Base-by-base conservation (phyloP, 2,329 filamentous ascomycete genomes). In the Penicillium sp. region DNA sequence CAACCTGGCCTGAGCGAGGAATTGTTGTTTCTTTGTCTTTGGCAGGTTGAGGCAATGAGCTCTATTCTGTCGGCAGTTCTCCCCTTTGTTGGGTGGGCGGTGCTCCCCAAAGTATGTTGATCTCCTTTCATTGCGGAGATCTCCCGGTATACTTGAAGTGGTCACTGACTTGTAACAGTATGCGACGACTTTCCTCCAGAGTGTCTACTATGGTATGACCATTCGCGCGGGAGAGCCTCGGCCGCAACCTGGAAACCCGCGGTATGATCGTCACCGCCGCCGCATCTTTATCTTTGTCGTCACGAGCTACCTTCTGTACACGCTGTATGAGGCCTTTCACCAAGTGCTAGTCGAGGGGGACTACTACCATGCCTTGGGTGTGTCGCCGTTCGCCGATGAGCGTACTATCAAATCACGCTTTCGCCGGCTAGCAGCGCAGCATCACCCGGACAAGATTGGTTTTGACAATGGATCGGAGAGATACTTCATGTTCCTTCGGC, bases 301-400 rank as follows among this genome's bases (percentile, higher is more conserved):
- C 34, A 72, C 82, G 32, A 68, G 77, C 44, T 98, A 96, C 68
- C 84, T 96, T 25, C 67, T 83, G 48, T 95, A 95, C 72, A 95
- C 88, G 31, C 79, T 96, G 55, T 92, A 89, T 69, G 90, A 96
- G 68, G 84, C 87, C 55, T 85, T 94, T 72, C 80, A 85, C 69
- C 80, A 86, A 47, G 74, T 95, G 17, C 82, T 79, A 46, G 70
- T 74, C 30, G 70, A 73, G 1, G 80, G 83, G 12, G 81, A 86
- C 62, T 95, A 84, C 69, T 96, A 95, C 68, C 71, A 77, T 31
- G 76, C 83, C 47, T 76, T 98, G 0, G 79, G 79, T 23, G 76
- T 95, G 0, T 71, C 81, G 9, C 72, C 82, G 25, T 64, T 75
- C 39, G 83, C 84, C 8, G 74, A 77, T 36, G 87, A 94, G 36